Evolutionary conservation across 2,329 filamentous ascomycete genomes (phyloP).

Genomic region (Botrytis hyacinthi): DNA sequence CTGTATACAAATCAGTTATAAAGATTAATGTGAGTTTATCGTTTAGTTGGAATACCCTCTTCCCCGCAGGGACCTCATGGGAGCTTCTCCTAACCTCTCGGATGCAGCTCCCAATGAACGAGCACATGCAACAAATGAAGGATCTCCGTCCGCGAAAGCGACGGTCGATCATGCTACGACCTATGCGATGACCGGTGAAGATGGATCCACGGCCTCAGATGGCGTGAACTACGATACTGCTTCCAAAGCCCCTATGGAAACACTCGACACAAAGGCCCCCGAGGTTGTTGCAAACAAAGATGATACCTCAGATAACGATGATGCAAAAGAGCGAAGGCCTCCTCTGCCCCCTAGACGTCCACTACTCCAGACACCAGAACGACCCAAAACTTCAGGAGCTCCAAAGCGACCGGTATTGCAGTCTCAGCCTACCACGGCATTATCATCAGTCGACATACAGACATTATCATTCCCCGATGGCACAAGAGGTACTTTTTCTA

Average conservation of each 20-base stretch:
- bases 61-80: slow-evolving; percentile 27
- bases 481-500: slow-evolving; percentile 61
- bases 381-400: slow-evolving; percentile 24
- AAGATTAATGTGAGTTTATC: slow-evolving; percentile 4
- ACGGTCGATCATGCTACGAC: slow-evolving; percentile 29
- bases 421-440: slow-evolving; percentile 76
- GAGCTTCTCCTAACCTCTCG: slow-evolving; percentile 24
- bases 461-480: slow-evolving; percentile 72
- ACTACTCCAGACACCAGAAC: slow-evolving; percentile 31
- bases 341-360: slow-evolving; percentile 48
- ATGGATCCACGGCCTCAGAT: slow-evolving; percentile 25
- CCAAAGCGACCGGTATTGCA: slow-evolving; percentile 41
- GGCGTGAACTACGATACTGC: background rate
- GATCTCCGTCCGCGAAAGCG: slow-evolving; percentile 26
- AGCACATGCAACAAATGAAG: slow-evolving; percentile 25
- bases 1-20: background rate
- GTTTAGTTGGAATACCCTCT: background rate
- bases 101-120: slow-evolving; percentile 24
- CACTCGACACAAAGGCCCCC: background rate
- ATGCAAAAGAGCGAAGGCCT: slow-evolving; percentile 42
- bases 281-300: slow-evolving; percentile 10
- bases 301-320: slow-evolving; percentile 20
- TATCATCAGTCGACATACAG: slow-evolving; percentile 79
- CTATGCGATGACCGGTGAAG: slow-evolving; percentile 30
- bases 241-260: background rate